Evolutionary conservation across 2,329 filamentous ascomycete genomes (phyloP).

Genomic region (Aspergillus fumigatus): DNA sequence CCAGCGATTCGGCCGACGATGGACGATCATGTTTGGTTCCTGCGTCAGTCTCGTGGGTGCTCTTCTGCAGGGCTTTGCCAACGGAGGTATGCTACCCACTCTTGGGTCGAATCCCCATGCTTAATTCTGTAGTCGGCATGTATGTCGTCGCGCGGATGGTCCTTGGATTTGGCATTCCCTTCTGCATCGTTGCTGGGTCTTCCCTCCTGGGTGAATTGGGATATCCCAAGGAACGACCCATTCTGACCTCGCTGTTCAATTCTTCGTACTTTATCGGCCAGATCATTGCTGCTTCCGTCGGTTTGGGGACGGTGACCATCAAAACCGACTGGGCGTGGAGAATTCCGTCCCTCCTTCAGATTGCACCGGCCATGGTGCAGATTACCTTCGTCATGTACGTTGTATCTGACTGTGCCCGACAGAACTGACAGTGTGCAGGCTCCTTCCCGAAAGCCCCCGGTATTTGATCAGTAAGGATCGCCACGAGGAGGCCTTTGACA

Average conservation of each 20-base stretch:
- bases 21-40: constrained; percentile 54
- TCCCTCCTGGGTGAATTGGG: constrained; percentile 57
- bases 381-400: constrained; percentile 23
- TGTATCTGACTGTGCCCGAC: not conserved
- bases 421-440: constrained; percentile 6
- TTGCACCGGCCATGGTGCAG: constrained; percentile 24
- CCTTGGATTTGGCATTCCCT: constrained; percentile 59
- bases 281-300: constrained; percentile 25
- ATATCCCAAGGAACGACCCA: constrained; percentile 57
- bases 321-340: constrained; percentile 43
- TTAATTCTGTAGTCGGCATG: constrained; percentile 46
- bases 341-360: constrained; percentile 45
- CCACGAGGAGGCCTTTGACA: constrained; percentile 22
- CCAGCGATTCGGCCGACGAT: constrained; percentile 52
- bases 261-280: constrained; percentile 38
- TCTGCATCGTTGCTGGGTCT: constrained; percentile 56
- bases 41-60: constrained; percentile 53
- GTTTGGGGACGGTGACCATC: constrained; percentile 30
- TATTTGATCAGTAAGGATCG: constrained; percentile 24
- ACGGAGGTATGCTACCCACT: constrained; percentile 34
- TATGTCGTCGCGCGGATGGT: constrained; percentile 57
- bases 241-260: constrained; percentile 59
- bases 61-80: constrained; percentile 52
- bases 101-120: not conserved
- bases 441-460: constrained; percentile 26